A percentile compares a stretch with the other conserved stretches of the same genome.
Evolutionary conservation across 257 asterid genomes (phyloP).

Genomic region (Solanum habrochaites): DNA sequence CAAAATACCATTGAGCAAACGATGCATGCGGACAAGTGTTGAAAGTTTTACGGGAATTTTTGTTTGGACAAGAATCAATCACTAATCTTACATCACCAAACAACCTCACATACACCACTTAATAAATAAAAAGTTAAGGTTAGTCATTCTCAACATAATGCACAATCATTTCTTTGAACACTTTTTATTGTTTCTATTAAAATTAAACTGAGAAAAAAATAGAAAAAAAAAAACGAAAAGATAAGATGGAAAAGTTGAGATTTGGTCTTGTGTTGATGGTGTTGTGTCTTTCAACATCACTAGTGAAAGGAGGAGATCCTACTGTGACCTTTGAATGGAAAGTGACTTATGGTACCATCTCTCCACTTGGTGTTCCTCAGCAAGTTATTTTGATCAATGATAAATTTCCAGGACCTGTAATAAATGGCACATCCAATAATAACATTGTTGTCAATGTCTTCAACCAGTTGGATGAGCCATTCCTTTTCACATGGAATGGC

Average conservation of each 20-base stretch:
- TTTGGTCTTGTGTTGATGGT: constrained; percentile 5
- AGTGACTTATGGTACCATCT: constrained; percentile 36
- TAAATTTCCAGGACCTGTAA: constrained; percentile 54
- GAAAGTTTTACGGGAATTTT: not conserved
- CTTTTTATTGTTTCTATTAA: not conserved
- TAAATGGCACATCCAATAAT: constrained; percentile 66
- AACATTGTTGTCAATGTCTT: constrained; percentile 41
- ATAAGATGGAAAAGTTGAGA: constrained; percentile 4
- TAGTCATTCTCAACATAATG: not conserved
- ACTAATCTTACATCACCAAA: not conserved
- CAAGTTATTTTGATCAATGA: constrained; percentile 48
- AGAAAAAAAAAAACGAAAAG: not conserved
- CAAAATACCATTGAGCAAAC: not conserved
- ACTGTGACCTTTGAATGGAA: constrained; percentile 32
- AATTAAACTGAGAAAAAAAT: not conserved
- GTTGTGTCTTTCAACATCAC: constrained; percentile 10
- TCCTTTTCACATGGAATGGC: constrained; percentile 51
- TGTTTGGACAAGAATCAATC: not conserved
- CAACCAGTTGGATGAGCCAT: constrained; percentile 59
- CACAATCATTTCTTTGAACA: not conserved
- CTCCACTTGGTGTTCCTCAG: constrained; percentile 61
- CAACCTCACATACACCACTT: not conserved
- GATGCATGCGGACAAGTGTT: not conserved
- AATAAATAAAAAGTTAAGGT: not conserved
- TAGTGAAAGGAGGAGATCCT: constrained; percentile 34